Evolutionary conservation across 805 yeast species (phyloP).

Genomic region (Lachancea kluyveri): DNA sequence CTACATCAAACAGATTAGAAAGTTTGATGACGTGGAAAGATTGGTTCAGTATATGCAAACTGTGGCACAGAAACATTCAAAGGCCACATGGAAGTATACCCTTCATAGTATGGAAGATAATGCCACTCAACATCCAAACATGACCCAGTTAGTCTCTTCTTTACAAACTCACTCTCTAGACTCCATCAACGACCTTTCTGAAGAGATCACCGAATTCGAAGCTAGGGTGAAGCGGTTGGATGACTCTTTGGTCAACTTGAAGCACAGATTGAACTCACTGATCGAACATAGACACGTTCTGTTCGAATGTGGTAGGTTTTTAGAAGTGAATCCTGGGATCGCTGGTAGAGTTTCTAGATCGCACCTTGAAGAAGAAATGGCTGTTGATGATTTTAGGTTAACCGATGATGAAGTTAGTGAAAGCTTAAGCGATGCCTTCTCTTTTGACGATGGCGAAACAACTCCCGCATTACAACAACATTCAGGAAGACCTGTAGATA

Average conservation of each 20-base stretch:
- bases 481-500: slow-evolving; percentile 5
- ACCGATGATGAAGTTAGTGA: slow-evolving; percentile 18
- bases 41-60: slow-evolving; percentile 50
- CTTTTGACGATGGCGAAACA: slow-evolving; percentile 17
- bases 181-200: slow-evolving; percentile 54
- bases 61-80: slow-evolving; percentile 42
- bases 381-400: slow-evolving; percentile 21
- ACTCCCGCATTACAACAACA: slow-evolving; percentile 8
- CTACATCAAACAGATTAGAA: slow-evolving; percentile 80
- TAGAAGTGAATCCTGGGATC: slow-evolving; percentile 35
- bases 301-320: slow-evolving; percentile 42
- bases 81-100: slow-evolving; percentile 31
- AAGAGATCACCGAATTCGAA: slow-evolving; percentile 61
- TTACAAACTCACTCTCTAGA: slow-evolving; percentile 26
- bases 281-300: slow-evolving; percentile 66
- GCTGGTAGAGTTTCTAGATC: slow-evolving; percentile 22
- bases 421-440: slow-evolving; percentile 22
- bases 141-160: slow-evolving; percentile 14
- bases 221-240: slow-evolving; percentile 64
- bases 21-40: slow-evolving; percentile 75
- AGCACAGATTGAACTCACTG: slow-evolving; percentile 55
- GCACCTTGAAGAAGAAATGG: slow-evolving; percentile 12
- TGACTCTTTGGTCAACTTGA: slow-evolving; percentile 59
- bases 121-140: slow-evolving; percentile 15
- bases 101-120: slow-evolving; percentile 27